phyloP scores from a whole-genome alignment of 1,139 yeast genomes.

The Saccharomyces uvarum region DNA sequence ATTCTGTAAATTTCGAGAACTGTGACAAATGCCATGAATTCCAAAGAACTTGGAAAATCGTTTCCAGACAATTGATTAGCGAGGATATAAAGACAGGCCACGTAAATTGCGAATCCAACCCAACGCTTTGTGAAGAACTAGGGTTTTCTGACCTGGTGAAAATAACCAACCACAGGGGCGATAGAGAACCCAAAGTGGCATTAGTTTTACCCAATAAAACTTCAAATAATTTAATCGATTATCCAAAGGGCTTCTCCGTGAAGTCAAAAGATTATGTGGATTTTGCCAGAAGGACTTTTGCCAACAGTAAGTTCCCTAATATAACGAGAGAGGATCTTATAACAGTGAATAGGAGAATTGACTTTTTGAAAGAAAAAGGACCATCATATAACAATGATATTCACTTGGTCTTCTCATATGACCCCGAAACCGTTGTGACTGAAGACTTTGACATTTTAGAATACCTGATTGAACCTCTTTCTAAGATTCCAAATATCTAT shows the following conservation, averaged over 20 bases:
- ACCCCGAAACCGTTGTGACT: slow-evolving; percentile 41
- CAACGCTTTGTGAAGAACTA: slow-evolving; percentile 44
- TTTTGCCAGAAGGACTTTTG: slow-evolving; percentile 35
- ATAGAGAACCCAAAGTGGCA: slow-evolving; percentile 33
- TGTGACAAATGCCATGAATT: slow-evolving; percentile 47
- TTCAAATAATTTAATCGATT: slow-evolving; percentile 22
- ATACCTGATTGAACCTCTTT: slow-evolving; percentile 49
- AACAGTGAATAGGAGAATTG: slow-evolving; percentile 12
- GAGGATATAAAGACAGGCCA: slow-evolving; percentile 46
- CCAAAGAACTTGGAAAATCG: slow-evolving; percentile 50
- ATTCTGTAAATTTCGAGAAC: slow-evolving; percentile 32
- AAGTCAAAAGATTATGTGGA: slow-evolving; percentile 18
- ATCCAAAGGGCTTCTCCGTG: slow-evolving; percentile 11
- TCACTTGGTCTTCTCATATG: slow-evolving; percentile 49
- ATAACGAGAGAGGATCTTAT: slow-evolving; percentile 22
- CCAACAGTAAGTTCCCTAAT: slow-evolving; percentile 33
- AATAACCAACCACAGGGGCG: slow-evolving; percentile 5
- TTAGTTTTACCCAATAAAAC: slow-evolving; percentile 36
- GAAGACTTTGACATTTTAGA: slow-evolving; percentile 60
- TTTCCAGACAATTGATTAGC: slow-evolving; percentile 41
- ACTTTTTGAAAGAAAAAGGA: slow-evolving; percentile 5
- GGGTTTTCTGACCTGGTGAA: slow-evolving; percentile 35
- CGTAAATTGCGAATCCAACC: slow-evolving; percentile 48
- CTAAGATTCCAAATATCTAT: slow-evolving; percentile 49
- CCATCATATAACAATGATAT: slow-evolving; percentile 40